Percentiles rank a stretch among this genome's conserved stretches.
These are phyloP conservation scores for Neotropicomus parvogracilis DNA, from an alignment of 1,284 basidiomycete species.

Conservation along the genomic window DNA sequence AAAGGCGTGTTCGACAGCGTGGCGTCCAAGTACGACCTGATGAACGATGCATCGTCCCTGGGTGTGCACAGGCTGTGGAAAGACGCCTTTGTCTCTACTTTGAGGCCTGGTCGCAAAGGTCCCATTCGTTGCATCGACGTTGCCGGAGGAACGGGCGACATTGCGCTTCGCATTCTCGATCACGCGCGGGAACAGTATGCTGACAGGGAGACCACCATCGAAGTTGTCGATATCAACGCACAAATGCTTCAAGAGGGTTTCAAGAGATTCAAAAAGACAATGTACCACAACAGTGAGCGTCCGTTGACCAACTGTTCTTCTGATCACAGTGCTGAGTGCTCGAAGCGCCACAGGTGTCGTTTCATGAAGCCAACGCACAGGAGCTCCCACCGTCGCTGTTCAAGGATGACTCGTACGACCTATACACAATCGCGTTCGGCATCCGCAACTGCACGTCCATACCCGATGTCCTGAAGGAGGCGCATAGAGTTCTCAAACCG, in stretches of 20 bases:
- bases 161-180: constrained; percentile 92
- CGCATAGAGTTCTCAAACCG: constrained; percentile 92
- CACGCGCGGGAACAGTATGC: constrained; percentile 85
- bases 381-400: constrained; percentile 65
- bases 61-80: constrained; percentile 98
- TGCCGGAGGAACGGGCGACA: constrained; percentile 97
- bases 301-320: neutral
- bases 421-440: constrained; percentile 99
- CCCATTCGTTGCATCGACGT: constrained; percentile 87
- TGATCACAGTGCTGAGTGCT: constrained; percentile 13
- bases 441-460: constrained; percentile 98
- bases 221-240: constrained; percentile 92
- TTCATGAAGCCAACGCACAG: constrained; percentile 94
- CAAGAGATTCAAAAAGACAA: constrained; percentile 88
- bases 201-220: constrained; percentile 85
- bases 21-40: constrained; percentile 93
- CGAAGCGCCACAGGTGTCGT: constrained; percentile 88
- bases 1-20: constrained; percentile 95
- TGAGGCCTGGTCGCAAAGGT: constrained; percentile 77
- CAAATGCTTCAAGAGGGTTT: constrained; percentile 95
- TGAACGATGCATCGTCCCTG: constrained; percentile 98
- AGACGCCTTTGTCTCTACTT: constrained; percentile 79
- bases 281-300: constrained; percentile 90
- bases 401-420: constrained; percentile 80
- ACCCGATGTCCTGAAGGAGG: constrained; percentile 84